Conservation (phyloP, 306 rosid genomes). For the Carpinus viminea region DNA sequence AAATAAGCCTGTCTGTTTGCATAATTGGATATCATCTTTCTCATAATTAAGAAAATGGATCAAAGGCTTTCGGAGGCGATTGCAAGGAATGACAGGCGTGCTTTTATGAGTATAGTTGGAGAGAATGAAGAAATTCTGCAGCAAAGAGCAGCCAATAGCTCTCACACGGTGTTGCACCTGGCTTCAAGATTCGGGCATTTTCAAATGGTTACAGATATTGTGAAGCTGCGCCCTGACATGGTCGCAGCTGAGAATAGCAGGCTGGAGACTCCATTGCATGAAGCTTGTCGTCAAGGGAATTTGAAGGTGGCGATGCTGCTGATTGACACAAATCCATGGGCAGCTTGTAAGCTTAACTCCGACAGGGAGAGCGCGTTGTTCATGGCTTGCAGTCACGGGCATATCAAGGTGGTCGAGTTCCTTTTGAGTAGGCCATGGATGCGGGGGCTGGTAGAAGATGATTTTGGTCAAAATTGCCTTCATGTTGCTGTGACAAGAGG, state of each 20-base stretch:
- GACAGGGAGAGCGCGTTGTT: conserved; percentile 38
- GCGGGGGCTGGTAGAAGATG: conserved; percentile 31
- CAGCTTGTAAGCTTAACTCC: conserved; percentile 45
- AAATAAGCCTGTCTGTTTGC: too few relatives aligned
- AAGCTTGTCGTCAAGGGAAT: conserved; percentile 56
- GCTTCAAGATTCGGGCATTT: conserved; percentile 54
- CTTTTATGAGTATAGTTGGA: conserved; percentile 37
- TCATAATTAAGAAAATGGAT: conserved; percentile 35
- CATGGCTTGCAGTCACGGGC: conserved; percentile 59
- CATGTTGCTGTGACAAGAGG: conserved; percentile 60
- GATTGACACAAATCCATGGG: conserved; percentile 40
- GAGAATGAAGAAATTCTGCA: conserved; percentile 41
- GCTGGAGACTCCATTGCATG: conserved; percentile 63
- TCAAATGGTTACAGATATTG: conserved; percentile 49
- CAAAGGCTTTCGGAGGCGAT: conserved; percentile 42
- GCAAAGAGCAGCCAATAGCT: conserved; percentile 45
- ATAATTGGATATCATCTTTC: too few relatives aligned
- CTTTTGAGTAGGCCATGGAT: conserved; percentile 40
- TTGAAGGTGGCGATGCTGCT: conserved; percentile 41
- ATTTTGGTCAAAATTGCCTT: conserved; percentile 45
- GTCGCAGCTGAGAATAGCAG: conserved; percentile 51
- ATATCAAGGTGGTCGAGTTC: conserved; percentile 52
- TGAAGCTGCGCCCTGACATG: conserved; percentile 57
- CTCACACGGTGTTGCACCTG: conserved; percentile 58
- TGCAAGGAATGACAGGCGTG: conserved; percentile 28